phyloP scores from a whole-genome alignment of 2,329 filamentous ascomycete genomes.

The Claviceps sp. region DNA sequence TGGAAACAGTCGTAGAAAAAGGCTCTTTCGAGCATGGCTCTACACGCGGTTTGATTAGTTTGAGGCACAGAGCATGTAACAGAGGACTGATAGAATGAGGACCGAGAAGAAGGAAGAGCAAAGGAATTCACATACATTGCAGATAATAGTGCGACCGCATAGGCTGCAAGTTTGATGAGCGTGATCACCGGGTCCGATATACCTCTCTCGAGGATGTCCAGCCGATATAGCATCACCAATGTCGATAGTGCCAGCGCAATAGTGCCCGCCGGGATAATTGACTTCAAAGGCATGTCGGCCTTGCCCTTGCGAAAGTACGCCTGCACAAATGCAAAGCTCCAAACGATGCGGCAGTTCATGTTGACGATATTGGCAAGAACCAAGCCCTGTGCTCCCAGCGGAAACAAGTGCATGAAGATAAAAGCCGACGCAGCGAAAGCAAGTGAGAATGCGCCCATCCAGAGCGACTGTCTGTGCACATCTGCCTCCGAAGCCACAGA shows the following conservation, averaged over 20 bases:
- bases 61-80: constrained; percentile 11
- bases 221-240: constrained; percentile 13
- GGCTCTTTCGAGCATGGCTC: constrained; percentile 38
- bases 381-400: constrained; percentile 63
- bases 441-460: constrained; percentile 73
- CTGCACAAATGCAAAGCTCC: constrained; percentile 63
- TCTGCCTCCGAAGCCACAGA: constrained; percentile 66
- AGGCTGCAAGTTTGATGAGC: constrained; percentile 33
- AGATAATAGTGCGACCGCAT: constrained; percentile 38
- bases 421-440: constrained; percentile 65
- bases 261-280: constrained; percentile 16
- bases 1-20: constrained; percentile 39
- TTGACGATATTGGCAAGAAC: constrained; percentile 83
- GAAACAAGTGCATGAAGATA: constrained; percentile 54
- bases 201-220: constrained; percentile 13
- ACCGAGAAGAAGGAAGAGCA: not conserved
- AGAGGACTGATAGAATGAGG: constrained; percentile 7
- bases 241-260: constrained; percentile 16
- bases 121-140: constrained; percentile 41
- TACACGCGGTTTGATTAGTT: constrained; percentile 15
- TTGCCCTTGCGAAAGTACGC: constrained; percentile 42
- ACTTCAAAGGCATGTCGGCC: constrained; percentile 15
- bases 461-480: constrained; percentile 62
- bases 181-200: constrained; percentile 16
- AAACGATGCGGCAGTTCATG: constrained; percentile 72